A percentile compares a stretch with the other conserved stretches of the same genome.
Evolutionary conservation across 257 asterid species (phyloP).

Genomic region (Verbena officinalis): DNA sequence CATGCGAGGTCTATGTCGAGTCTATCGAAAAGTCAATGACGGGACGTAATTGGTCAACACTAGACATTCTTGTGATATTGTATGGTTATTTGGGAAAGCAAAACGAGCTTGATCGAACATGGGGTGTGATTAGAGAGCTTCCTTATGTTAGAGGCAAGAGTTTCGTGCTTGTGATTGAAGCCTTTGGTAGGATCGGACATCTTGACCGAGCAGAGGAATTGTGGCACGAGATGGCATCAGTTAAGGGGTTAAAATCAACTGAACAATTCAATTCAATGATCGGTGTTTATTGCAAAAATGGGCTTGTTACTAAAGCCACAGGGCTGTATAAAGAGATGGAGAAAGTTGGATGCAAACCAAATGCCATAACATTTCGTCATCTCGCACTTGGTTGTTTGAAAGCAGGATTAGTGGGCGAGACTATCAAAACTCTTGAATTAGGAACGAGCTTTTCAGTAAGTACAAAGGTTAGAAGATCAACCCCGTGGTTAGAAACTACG

Average conservation of each 20-base stretch:
- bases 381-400: conserved; percentile 84
- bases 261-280: conserved; percentile 82
- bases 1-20: conserved; percentile 70
- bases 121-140: conserved; percentile 56
- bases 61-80: conserved; percentile 68
- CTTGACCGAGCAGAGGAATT: conserved; percentile 68
- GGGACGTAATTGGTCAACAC: conserved; percentile 84
- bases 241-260: conserved; percentile 62
- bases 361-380: conserved; percentile 77
- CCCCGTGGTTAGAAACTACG: conserved; percentile 86
- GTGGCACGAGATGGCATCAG: conserved; percentile 61
- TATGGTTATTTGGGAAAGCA: conserved; percentile 65
- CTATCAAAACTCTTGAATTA: conserved; percentile 59
- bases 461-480: conserved; percentile 57
- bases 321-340: conserved; percentile 79
- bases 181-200: conserved; percentile 77
- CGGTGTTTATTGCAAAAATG: conserved; percentile 73
- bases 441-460: conserved; percentile 46
- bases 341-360: conserved; percentile 67
- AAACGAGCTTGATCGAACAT: conserved; percentile 65
- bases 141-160: conserved; percentile 66
- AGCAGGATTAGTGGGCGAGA: conserved; percentile 75
- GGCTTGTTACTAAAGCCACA: conserved; percentile 76
- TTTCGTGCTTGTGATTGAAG: conserved; percentile 71
- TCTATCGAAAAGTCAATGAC: conserved; percentile 56